Percentiles rank a stretch among this genome's conserved stretches.
These are phyloP conservation scores for Plasmodium relictum DNA, from an alignment of 169 alveolate genomes.

Conservation along the genomic window DNA sequence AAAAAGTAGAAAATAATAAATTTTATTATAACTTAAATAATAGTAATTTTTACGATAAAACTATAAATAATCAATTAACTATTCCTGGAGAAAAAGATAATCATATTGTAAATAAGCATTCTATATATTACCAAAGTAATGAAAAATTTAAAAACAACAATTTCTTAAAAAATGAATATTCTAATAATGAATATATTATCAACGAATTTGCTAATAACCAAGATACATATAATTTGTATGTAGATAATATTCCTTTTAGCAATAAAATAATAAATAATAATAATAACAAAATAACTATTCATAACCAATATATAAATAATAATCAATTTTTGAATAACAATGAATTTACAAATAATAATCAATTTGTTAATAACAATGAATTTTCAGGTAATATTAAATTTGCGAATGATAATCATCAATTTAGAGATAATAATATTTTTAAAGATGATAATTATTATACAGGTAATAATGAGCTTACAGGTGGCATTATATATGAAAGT, in stretches of 20 bases:
- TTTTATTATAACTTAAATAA: constrained; percentile 15
- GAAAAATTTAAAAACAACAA: constrained; percentile 7
- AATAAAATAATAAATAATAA: background rate
- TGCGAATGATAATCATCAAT: constrained; percentile 1
- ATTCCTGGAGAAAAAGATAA: constrained; percentile 11
- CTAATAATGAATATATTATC: background rate
- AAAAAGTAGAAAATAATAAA: constrained; percentile 7
- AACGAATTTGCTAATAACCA: background rate
- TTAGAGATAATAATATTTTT: background rate
- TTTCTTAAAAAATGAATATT: background rate
- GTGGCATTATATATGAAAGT: background rate
- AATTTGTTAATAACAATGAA: too few species aligned
- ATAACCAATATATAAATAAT: background rate
- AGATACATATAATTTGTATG: background rate
- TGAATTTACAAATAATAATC: too few species aligned
- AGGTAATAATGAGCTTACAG: background rate
- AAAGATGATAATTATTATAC: too few species aligned
- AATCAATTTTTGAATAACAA: background rate
- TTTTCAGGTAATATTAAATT: too few species aligned
- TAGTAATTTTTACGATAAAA: constrained; percentile 10
- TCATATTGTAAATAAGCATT: background rate
- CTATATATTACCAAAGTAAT: background rate
- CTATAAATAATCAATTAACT: constrained; percentile 8
- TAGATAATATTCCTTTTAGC: background rate
- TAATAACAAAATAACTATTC: background rate